Evolutionary conservation across 768 basidiomycete species (phyloP).

Genomic region (Sporobolomyces roseus): DNA sequence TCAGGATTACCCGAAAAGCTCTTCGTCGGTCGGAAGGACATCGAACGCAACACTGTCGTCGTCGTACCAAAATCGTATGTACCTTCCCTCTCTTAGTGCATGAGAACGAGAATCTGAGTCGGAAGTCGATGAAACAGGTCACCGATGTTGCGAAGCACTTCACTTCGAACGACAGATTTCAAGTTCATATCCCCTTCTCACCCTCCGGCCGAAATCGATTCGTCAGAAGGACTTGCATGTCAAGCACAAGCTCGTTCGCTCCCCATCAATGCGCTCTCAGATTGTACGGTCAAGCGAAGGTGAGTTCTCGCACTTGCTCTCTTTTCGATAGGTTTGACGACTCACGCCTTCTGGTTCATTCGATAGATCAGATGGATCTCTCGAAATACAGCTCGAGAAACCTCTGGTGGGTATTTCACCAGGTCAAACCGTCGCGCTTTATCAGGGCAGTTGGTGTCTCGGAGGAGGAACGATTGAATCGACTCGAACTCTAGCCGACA

Average conservation of each 20-base stretch:
- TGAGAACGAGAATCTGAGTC: too few relatives aligned
- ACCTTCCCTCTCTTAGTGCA: too few relatives aligned
- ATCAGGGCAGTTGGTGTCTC: conserved; percentile 70
- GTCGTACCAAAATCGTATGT: conserved; percentile 70
- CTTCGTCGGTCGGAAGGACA: conserved; percentile 73
- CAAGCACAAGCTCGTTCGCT: conserved; percentile 67
- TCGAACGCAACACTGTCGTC: conserved; percentile 61
- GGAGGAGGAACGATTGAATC: conserved; percentile 68
- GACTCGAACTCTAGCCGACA: conserved; percentile 31
- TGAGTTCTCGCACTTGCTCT: conserved; percentile 46
- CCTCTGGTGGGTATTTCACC: conserved; percentile 67
- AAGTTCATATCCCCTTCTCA: conserved; percentile 71
- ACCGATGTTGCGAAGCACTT: conserved; percentile 54
- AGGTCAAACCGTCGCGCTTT: conserved; percentile 76
- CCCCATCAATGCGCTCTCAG: conserved; percentile 54
- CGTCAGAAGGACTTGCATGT: conserved; percentile 54
- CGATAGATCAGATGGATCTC: conserved; percentile 42
- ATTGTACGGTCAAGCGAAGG: conserved; percentile 56
- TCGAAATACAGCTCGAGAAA: conserved; percentile 57
- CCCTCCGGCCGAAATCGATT: conserved; percentile 53
- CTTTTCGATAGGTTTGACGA: background rate
- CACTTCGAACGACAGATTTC: conserved; percentile 55
- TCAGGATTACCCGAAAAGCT: conserved; percentile 60
- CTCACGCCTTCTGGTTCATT: conserved; percentile 9
- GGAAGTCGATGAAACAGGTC: conserved; percentile 12